Percentiles rank a stretch among this genome's conserved stretches.
These are phyloP conservation scores for Lactuca saligna DNA, from an alignment of 129 eudicot genomes.

Conservation along the genomic window DNA sequence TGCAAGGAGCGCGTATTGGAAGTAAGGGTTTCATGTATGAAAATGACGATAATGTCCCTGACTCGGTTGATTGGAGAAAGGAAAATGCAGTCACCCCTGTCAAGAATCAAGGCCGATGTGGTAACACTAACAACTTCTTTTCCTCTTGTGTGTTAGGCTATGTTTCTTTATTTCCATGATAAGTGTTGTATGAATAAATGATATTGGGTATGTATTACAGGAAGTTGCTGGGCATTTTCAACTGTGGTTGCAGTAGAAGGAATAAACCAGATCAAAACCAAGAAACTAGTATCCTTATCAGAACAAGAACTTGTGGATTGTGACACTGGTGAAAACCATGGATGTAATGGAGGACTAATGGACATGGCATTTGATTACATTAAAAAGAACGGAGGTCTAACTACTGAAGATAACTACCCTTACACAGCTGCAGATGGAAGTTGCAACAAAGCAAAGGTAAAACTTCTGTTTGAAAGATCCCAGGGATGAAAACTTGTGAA, in stretches of 20 bases:
- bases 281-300: constrained; percentile 56
- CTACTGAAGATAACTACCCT: constrained; percentile 66
- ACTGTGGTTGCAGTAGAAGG: constrained; percentile 77
- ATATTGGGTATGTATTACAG: constrained; percentile 28
- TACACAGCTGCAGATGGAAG: constrained; percentile 52
- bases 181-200: too few relatives aligned
- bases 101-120: constrained; percentile 91
- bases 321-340: constrained; percentile 52
- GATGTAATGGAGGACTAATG: constrained; percentile 84
- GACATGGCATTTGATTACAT: constrained; percentile 65
- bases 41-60: constrained; percentile 38
- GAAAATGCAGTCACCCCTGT: constrained; percentile 58
- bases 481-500: background rate
- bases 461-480: background rate
- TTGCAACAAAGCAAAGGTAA: constrained; percentile 57
- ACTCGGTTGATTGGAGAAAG: constrained; percentile 73
- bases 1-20: constrained; percentile 32
- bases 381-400: constrained; percentile 56
- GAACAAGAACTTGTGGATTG: constrained; percentile 90
- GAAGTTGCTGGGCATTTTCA: constrained; percentile 95
- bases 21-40: constrained; percentile 51
- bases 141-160: background rate
- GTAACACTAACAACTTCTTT: constrained; percentile 25
- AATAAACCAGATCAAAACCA: constrained; percentile 67
- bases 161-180: background rate